Conservation (phyloP, 306 rosid species). For the Elaeagnus macrophylla region DNA sequence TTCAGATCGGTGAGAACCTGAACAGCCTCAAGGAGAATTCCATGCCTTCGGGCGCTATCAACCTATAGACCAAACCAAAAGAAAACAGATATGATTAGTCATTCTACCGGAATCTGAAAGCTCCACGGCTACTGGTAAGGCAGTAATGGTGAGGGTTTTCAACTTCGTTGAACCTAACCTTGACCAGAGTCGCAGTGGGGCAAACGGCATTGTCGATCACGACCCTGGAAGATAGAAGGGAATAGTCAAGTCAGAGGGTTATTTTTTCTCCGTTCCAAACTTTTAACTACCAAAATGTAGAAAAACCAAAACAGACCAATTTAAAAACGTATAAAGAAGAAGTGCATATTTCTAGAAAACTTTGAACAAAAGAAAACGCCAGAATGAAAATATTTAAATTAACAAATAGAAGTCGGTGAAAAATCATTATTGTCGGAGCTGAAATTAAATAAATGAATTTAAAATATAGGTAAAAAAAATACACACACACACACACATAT, state of each 20-base stretch:
- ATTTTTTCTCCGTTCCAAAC: slow-evolving; percentile 3
- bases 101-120: background rate
- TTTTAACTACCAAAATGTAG: background rate
- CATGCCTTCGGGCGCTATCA: slow-evolving; percentile 85
- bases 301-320: too few species aligned
- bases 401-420: too few species aligned
- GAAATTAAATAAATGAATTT: too few species aligned
- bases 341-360: background rate
- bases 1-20: slow-evolving; percentile 78
- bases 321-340: too few species aligned
- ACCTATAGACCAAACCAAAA: slow-evolving; percentile 40
- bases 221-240: slow-evolving; percentile 45
- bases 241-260: slow-evolving; percentile 38
- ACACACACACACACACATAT: too few species aligned
- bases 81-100: slow-evolving; percentile 7
- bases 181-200: slow-evolving; percentile 67
- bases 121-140: background rate
- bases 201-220: slow-evolving; percentile 87
- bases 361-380: too few species aligned
- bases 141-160: background rate
- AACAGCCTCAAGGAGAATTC: slow-evolving; percentile 81
- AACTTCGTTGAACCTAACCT: slow-evolving; percentile 47
- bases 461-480: too few species aligned
- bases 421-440: too few species aligned
- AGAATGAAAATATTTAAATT: too few species aligned